A percentile compares a stretch with the other conserved stretches of the same genome.
These are phyloP conservation scores for Paramyrothecium roridum DNA, from an alignment of 2,329 filamentous ascomycete species.

Conservation along the genomic window DNA sequence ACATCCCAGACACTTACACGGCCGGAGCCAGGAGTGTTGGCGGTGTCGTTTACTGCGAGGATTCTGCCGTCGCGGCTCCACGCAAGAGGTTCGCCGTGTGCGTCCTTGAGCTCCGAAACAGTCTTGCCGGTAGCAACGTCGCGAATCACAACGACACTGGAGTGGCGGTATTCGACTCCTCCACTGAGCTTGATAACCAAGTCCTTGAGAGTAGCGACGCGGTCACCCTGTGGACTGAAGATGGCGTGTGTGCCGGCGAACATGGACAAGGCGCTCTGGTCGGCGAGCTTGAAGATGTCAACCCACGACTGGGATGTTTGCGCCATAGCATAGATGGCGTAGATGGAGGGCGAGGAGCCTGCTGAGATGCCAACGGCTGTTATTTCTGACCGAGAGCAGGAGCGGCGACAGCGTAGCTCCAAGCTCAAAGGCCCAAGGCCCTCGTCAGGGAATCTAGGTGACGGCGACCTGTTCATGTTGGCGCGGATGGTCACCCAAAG, in stretches of 20 bases:
- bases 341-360: conserved; percentile 15
- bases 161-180: conserved; percentile 25
- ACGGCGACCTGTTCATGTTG: background rate
- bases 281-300: conserved; percentile 27
- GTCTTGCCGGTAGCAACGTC: conserved; percentile 27
- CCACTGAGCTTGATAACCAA: conserved; percentile 24
- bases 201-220: conserved; percentile 25
- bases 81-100: conserved; percentile 21
- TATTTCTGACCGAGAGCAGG: conserved; percentile 26
- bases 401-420: conserved; percentile 20
- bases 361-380: conserved; percentile 25
- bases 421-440: conserved; percentile 11
- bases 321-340: conserved; percentile 24
- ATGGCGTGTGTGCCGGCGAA: conserved; percentile 25
- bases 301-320: conserved; percentile 30
- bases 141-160: conserved; percentile 25
- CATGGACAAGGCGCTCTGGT: conserved; percentile 23
- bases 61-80: conserved; percentile 27
- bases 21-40: conserved; percentile 2
- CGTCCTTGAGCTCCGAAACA: conserved; percentile 25
- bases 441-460: background rate
- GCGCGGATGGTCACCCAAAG: too few species aligned
- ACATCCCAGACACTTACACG: conserved; percentile 30
- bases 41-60: conserved; percentile 25
- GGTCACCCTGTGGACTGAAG: conserved; percentile 16